Evolutionary conservation across 2,329 filamentous ascomycete species (phyloP), one percentile per base, ranked within the genome.

Genomic region (Talaromyces islandicus): DNA sequence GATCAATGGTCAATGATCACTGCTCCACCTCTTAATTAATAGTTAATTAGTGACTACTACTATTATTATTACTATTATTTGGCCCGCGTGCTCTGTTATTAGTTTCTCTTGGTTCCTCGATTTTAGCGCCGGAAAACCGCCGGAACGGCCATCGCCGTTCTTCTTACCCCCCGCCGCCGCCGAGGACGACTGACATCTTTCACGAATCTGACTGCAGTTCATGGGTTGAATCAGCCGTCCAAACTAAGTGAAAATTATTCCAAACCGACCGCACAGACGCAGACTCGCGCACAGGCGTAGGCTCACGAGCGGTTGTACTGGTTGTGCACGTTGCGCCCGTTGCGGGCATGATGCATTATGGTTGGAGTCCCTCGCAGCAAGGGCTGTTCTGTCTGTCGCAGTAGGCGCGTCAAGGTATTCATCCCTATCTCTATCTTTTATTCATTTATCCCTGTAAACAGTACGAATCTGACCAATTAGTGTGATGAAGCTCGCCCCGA

Each of bases 311-410:
- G 24, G 25, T 27, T 46, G 17, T 46, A 19, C 43, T 21, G 41
- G n/a, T 21, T 46, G 17, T 46, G 43, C 43, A 46, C 19, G n/a
- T 24, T 7, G 43, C 30, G 21, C 32, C 30, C 35, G 32, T 43
- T 55, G 32, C 24, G 30, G 59, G 41, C 59, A 61, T 54, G 56
- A 62, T 59, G 56, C 59, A 68, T 61, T 57, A 77, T 77, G 75
- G 74, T 76, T 54, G 75, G 75, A 41, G 71, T 77, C 57, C 75
- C 75, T 55, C 69, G 75, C 59, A 77, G 74, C 64, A 77, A 72
- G 66, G 75, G 74, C 46, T 77, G 75, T 67, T 64, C 71, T 58
- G 70, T 73, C 30, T 77, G 75, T 63, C 73, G 74, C 21, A 69
- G 74, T 62, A 69, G 75, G 59, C 72, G 73, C 24, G 72, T 77